Percentiles rank a stretch among this genome's conserved stretches.
phyloP scores from a whole-genome alignment of 257 asterid genomes.

The Solanum paucissectum region DNA sequence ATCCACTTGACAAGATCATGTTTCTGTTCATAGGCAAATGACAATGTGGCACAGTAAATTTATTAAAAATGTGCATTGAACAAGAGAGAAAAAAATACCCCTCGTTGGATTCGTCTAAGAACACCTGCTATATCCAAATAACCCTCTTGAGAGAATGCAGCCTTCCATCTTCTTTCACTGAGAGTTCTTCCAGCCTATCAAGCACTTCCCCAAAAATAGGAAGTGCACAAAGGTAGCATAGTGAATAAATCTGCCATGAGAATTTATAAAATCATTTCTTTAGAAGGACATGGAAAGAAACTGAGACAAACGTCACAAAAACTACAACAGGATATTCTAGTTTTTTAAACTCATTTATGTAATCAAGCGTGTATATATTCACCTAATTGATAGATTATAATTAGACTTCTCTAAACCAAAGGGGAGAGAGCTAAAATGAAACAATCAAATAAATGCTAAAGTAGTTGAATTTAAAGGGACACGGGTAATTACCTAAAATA shows the following conservation, averaged over 20 bases:
- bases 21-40: not conserved
- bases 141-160: constrained; percentile 73
- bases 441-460: not conserved
- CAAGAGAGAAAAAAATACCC: constrained; percentile 32
- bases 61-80: not conserved
- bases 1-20: not conserved
- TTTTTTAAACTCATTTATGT: not conserved
- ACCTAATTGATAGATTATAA: not conserved
- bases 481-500: not conserved
- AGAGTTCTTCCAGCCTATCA: constrained; percentile 78
- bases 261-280: not conserved
- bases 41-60: not conserved
- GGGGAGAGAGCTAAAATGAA: not conserved
- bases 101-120: constrained; percentile 90
- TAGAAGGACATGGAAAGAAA: not conserved
- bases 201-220: not conserved
- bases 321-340: not conserved
- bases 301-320: not conserved
- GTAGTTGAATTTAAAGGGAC: not conserved
- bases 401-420: not conserved
- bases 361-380: not conserved
- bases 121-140: constrained; percentile 83
- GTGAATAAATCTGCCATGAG: not conserved
- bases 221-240: not conserved
- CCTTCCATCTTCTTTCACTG: constrained; percentile 92